These are phyloP conservation scores for Carex parvula DNA, from an alignment of 176 grass and related monocot genomes.

Conservation along the genomic window DNA sequence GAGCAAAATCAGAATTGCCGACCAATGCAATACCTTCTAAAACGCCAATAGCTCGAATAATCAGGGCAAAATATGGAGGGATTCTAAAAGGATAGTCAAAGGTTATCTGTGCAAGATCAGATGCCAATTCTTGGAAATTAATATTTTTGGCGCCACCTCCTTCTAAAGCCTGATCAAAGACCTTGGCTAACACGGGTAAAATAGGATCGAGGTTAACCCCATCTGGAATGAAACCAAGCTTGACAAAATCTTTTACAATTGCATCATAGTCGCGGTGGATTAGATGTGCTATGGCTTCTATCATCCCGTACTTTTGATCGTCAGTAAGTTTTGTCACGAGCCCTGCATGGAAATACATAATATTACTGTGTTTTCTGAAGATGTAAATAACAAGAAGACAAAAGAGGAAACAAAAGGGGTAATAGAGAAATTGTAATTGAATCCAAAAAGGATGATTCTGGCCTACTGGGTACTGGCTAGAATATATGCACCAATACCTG, in stretches of 20 bases:
- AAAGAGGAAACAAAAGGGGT: no score
- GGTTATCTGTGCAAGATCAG: slow-evolving; percentile 96
- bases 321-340: slow-evolving; percentile 96
- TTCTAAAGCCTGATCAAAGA: slow-evolving; percentile 99
- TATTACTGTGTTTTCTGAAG: neutral
- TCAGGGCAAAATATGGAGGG: slow-evolving; percentile 95
- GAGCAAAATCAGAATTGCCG: slow-evolving; percentile 91
- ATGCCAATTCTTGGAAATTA: slow-evolving; percentile 96
- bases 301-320: slow-evolving; percentile 97
- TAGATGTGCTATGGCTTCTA: slow-evolving; percentile 97
- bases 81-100: slow-evolving; percentile 99
- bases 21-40: slow-evolving; percentile 97
- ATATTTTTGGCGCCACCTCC: slow-evolving; percentile 98
- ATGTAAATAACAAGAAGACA: no score
- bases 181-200: slow-evolving; percentile 84
- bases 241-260: slow-evolving; percentile 95
- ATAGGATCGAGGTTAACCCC: slow-evolving; percentile 95
- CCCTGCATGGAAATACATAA: slow-evolving; percentile 40
- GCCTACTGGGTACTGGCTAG: neutral
- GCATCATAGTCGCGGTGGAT: slow-evolving; percentile 97
- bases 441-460: no score
- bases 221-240: slow-evolving; percentile 90
- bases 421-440: no score
- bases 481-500: neutral
- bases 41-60: slow-evolving; percentile 97